These are phyloP conservation scores for Sequoiadendron giganteum DNA, from an alignment of 75 land plant species.

Conservation along the genomic window DNA sequence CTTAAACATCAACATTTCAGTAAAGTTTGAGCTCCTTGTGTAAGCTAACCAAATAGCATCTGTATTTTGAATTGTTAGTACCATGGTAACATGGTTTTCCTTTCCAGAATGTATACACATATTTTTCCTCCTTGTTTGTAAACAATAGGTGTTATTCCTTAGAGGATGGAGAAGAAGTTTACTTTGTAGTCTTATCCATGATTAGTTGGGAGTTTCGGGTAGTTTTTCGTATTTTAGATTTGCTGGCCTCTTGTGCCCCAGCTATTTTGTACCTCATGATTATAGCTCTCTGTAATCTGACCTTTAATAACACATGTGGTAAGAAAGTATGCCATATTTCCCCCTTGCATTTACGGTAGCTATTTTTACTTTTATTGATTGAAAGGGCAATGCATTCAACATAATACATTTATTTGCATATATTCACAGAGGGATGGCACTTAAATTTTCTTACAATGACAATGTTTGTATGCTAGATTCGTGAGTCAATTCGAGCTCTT, in stretches of 20 bases:
- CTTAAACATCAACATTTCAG: too few relatives aligned
- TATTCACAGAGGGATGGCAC: not conserved
- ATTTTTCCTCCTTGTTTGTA: too few relatives aligned
- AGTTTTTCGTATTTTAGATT: not conserved
- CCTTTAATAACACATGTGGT: not conserved
- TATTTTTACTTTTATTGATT: not conserved
- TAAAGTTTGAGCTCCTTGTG: too few relatives aligned
- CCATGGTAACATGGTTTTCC: too few relatives aligned
- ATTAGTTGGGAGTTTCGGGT: too few relatives aligned
- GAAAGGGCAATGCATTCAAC: not conserved
- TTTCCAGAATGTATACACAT: too few relatives aligned
- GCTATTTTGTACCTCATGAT: not conserved
- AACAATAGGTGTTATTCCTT: too few relatives aligned
- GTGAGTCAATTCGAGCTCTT: constrained; percentile 91
- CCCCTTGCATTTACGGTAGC: not conserved
- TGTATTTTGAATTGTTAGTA: too few relatives aligned
- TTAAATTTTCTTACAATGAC: not conserved
- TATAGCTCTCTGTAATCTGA: not conserved
- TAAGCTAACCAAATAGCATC: too few relatives aligned
- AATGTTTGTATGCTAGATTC: constrained; percentile 49
- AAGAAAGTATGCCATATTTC: not conserved
- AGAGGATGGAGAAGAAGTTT: too few relatives aligned
- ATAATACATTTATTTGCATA: not conserved
- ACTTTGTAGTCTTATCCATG: too few relatives aligned
- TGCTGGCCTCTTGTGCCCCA: not conserved